Percentiles rank a stretch among this genome's conserved stretches.
phyloP scores from a whole-genome alignment of 148 eudicot genomes.

The Camellia granthamiana region DNA sequence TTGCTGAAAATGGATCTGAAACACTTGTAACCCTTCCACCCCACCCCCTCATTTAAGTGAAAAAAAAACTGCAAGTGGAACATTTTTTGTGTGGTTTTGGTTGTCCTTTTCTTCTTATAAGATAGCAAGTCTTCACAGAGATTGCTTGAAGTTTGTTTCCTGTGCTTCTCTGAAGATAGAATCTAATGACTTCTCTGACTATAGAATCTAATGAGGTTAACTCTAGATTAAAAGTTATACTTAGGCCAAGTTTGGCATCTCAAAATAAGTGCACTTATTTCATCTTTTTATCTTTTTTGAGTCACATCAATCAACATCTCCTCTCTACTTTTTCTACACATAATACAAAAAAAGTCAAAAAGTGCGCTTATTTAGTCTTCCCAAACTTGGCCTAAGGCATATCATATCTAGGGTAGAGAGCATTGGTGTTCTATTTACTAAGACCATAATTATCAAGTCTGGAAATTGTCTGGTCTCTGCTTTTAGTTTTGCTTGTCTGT shows the following conservation, averaged over 20 bases:
- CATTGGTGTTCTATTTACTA: not conserved
- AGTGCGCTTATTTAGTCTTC: no score
- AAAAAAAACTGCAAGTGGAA: not conserved
- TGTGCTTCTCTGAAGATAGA: not conserved
- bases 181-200: not conserved
- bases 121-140: not conserved
- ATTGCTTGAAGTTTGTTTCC: not conserved
- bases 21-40: not conserved
- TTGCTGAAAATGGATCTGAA: not conserved
- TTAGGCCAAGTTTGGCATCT: no score
- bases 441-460: not conserved
- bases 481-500: not conserved
- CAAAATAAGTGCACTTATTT: no score
- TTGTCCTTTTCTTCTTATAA: not conserved
- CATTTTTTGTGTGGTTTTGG: not conserved
- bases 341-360: no score
- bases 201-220: not conserved
- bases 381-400: no score
- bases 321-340: no score
- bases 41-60: not conserved
- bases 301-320: no score
- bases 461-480: not conserved
- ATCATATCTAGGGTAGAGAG: not conserved
- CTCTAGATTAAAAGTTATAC: not conserved
- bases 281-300: no score